These are phyloP conservation scores for Pseudogymnoascus verrucosus DNA, from an alignment of 2,329 filamentous ascomycete genomes.

Conservation along the genomic window DNA sequence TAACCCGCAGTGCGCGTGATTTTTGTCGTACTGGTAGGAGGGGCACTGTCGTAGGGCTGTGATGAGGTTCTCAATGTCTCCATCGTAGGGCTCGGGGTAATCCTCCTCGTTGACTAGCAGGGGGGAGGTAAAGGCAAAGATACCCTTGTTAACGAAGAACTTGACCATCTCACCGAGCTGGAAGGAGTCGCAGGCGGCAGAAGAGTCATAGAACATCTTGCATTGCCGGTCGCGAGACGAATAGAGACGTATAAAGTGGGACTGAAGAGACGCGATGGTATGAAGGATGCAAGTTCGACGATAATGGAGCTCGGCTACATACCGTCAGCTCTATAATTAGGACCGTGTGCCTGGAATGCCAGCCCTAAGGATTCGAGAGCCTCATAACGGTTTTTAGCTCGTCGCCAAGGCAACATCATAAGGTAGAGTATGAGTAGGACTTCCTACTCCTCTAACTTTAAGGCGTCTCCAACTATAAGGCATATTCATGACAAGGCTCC, in stretches of 20 bases:
- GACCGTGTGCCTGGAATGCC: neutral
- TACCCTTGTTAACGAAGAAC: slow-evolving; percentile 55
- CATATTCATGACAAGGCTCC: neutral
- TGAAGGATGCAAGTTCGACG: slow-evolving; percentile 60
- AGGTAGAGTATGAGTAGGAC: neutral
- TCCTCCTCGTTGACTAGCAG: slow-evolving; percentile 32
- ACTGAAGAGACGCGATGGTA: slow-evolving; percentile 60
- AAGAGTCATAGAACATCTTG: slow-evolving; percentile 66
- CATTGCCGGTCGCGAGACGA: slow-evolving; percentile 61
- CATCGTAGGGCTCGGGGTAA: slow-evolving; percentile 36
- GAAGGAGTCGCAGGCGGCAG: slow-evolving; percentile 64
- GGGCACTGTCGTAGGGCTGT: slow-evolving; percentile 56
- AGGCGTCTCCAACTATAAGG: neutral
- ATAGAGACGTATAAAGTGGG: slow-evolving; percentile 60
- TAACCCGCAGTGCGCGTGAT: slow-evolving; percentile 67
- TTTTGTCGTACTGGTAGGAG: slow-evolving; percentile 64
- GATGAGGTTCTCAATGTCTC: slow-evolving; percentile 56
- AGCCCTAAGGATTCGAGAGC: neutral
- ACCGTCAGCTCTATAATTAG: slow-evolving; percentile 14
- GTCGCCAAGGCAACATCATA: neutral
- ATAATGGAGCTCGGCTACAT: slow-evolving; percentile 54
- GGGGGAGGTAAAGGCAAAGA: slow-evolving; percentile 47
- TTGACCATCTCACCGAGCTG: slow-evolving; percentile 71
- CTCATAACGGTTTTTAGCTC: neutral
- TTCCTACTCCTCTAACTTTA: neutral